These are phyloP conservation scores for Auxenochlorella pyrenoidosa DNA, from an alignment of 139 green algal species.

Conservation along the genomic window DNA sequence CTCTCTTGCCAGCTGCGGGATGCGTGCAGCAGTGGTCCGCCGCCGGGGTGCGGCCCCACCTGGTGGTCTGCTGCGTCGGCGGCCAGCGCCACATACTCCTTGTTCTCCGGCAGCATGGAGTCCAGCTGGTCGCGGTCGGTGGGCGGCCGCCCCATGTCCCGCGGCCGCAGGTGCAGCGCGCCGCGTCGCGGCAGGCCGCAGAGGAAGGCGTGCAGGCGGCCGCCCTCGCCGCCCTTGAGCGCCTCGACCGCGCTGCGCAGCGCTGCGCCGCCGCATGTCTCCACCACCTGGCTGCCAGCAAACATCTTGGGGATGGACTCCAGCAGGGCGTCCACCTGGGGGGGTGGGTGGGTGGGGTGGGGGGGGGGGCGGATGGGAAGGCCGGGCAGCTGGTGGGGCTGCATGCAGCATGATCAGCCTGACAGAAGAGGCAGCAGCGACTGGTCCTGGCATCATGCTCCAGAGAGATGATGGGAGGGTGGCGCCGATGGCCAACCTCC, in stretches of 20 bases:
- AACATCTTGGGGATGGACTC: slow-evolving; percentile 77
- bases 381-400: background rate
- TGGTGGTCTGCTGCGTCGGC: slow-evolving; percentile 76
- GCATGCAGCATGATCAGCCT: background rate
- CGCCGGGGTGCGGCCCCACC: slow-evolving; percentile 43
- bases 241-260: slow-evolving; percentile 72
- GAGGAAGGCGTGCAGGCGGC: slow-evolving; percentile 86
- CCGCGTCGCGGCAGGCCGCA: slow-evolving; percentile 70
- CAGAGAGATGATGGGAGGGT: no score
- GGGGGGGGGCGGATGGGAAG: background rate
- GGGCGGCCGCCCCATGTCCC: slow-evolving; percentile 46
- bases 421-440: no score
- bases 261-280: slow-evolving; percentile 70
- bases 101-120: slow-evolving; percentile 72
- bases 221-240: slow-evolving; percentile 72
- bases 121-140: slow-evolving; percentile 56
- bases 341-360: background rate
- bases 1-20: no score
- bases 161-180: slow-evolving; percentile 61
- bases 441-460: no score
- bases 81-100: slow-evolving; percentile 65
- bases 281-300: slow-evolving; percentile 46
- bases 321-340: slow-evolving; percentile 62
- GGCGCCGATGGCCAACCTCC: no score
- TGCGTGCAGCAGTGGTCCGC: no score